phyloP scores from a whole-genome alignment of 1,139 yeast genomes.

The Pichia sp. region DNA sequence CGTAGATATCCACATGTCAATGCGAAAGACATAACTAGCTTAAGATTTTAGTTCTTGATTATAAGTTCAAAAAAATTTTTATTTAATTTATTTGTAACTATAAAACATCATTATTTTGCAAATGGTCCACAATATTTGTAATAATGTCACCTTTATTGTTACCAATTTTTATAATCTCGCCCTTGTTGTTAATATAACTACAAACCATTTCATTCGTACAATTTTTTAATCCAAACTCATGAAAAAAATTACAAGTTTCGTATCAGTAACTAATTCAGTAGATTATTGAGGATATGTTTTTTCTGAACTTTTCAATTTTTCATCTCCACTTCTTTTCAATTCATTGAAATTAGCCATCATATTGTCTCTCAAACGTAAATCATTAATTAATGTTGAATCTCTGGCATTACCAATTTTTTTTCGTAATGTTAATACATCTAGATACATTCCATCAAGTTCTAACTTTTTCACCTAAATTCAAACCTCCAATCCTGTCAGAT shows the following conservation, averaged over 20 bases:
- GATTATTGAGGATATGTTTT: neutral
- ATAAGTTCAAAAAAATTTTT: no score
- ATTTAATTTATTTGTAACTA: no score
- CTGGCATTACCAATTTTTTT: conserved; percentile 11
- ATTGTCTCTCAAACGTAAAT: conserved; percentile 22
- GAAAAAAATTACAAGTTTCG: conserved; percentile 32
- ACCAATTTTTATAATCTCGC: conserved; percentile 33
- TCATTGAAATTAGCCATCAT: conserved; percentile 22
- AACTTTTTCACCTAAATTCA: conserved; percentile 19
- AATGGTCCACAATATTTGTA: conserved; percentile 33
- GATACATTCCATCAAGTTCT: conserved; percentile 33
- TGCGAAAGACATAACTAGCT: neutral
- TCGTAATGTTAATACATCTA: conserved; percentile 25
- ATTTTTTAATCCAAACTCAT: conserved; percentile 4
- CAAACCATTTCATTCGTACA: conserved; percentile 31
- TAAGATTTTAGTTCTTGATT: no score
- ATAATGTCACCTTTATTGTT: conserved; percentile 40
- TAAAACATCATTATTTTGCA: conserved; percentile 1
- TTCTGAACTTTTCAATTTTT: conserved; percentile 16
- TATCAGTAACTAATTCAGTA: conserved; percentile 28
- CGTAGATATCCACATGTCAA: no score
- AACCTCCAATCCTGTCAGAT: neutral
- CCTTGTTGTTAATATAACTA: conserved; percentile 33
- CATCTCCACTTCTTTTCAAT: conserved; percentile 5
- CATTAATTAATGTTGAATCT: conserved; percentile 13